These are phyloP conservation scores for Alternaria burnsii DNA, from an alignment of 2,329 filamentous ascomycete genomes.

Conservation along the genomic window DNA sequence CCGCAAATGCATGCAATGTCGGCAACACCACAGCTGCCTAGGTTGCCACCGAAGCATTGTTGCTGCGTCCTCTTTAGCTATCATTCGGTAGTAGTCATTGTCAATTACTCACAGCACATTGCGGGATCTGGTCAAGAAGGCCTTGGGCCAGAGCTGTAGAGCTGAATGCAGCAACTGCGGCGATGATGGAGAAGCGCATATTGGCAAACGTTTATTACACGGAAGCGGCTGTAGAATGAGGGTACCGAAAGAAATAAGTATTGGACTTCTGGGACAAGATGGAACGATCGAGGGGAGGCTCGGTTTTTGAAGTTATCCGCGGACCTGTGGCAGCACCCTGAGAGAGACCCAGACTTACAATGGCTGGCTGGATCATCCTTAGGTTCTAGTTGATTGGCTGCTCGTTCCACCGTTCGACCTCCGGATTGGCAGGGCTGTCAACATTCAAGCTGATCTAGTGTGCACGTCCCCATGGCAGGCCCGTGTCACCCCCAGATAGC, in stretches of 20 bases:
- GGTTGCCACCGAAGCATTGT: constrained; percentile 49
- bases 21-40: constrained; percentile 51
- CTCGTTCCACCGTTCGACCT: not conserved
- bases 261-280: not conserved
- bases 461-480: accelerated
- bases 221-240: not conserved
- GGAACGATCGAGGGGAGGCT: not conserved
- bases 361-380: constrained; percentile 2
- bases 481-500: not conserved
- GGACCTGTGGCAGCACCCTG: not conserved
- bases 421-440: not conserved
- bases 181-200: constrained; percentile 42
- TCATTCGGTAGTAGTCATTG: not conserved
- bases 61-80: constrained; percentile 21
- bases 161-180: constrained; percentile 35
- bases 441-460: not conserved
- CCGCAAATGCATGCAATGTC: constrained; percentile 57
- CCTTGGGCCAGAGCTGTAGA: constrained; percentile 36
- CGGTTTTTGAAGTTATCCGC: not conserved
- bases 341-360: not conserved
- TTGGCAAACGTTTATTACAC: not conserved
- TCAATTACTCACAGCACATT: constrained; percentile 36
- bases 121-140: constrained; percentile 33
- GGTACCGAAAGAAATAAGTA: not conserved
- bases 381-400: not conserved